These are phyloP conservation scores for Noccaea bulbosa DNA, from an alignment of 345 rosid species.

Conservation along the genomic window DNA sequence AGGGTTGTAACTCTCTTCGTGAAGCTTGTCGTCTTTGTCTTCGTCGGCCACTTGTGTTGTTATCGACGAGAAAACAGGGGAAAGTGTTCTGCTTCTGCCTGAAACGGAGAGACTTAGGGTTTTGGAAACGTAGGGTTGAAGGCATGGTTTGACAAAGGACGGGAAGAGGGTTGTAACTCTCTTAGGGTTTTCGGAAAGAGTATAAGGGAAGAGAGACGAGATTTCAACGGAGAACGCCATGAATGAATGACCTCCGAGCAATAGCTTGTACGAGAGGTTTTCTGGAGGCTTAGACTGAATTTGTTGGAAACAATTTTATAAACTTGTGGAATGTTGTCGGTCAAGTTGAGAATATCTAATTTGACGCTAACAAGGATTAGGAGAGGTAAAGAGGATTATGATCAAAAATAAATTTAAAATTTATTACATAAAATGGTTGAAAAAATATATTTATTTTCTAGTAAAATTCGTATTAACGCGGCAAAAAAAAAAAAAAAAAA, in stretches of 20 bases:
- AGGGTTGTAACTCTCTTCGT: too few relatives aligned
- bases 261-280: neutral
- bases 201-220: conserved; percentile 29
- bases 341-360: neutral
- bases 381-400: too few relatives aligned
- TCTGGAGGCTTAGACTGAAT: neutral
- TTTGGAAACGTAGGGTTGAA: conserved; percentile 40
- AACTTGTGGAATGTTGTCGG: neutral
- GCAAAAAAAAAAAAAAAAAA: too few relatives aligned
- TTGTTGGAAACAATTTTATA: neutral
- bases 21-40: conserved; percentile 66
- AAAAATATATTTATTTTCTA: too few relatives aligned
- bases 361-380: too few relatives aligned
- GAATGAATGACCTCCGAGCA: conserved; percentile 2
- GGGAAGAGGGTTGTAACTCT: conserved; percentile 4
- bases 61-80: conserved; percentile 38
- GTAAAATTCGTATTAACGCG: too few relatives aligned
- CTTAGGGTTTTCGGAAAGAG: conserved; percentile 30
- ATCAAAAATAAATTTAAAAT: too few relatives aligned
- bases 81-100: conserved; percentile 51
- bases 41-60: conserved; percentile 15
- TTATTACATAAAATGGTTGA: too few relatives aligned
- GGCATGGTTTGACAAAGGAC: conserved; percentile 45
- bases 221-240: conserved; percentile 45
- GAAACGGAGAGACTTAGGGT: conserved; percentile 21